These are phyloP conservation scores for Pleurotus sapidus DNA, from an alignment of 768 basidiomycete genomes.

Conservation along the genomic window DNA sequence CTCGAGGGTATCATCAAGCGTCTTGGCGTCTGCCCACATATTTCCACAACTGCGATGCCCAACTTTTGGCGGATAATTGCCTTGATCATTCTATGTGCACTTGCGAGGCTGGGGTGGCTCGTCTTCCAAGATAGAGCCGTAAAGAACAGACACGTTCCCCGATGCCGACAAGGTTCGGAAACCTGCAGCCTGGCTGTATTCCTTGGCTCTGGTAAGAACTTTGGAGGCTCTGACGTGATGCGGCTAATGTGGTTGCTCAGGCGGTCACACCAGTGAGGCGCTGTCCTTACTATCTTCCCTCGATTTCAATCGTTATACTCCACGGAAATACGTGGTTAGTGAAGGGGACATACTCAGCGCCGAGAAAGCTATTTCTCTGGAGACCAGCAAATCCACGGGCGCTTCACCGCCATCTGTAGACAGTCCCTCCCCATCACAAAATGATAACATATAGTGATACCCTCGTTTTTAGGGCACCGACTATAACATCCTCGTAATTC, in stretches of 20 bases:
- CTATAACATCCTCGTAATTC: constrained; percentile 56
- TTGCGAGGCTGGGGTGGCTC: not conserved
- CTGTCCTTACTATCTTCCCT: constrained; percentile 69
- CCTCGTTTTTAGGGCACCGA: not conserved
- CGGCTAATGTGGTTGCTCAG: constrained; percentile 36
- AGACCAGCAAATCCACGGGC: constrained; percentile 34
- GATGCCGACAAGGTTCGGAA: constrained; percentile 8
- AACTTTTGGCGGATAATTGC: not conserved
- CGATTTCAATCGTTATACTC: constrained; percentile 71
- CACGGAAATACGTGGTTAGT: constrained; percentile 78
- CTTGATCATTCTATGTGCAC: not conserved
- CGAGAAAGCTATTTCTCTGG: constrained; percentile 65
- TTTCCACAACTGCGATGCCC: not conserved
- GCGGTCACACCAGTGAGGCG: constrained; percentile 93
- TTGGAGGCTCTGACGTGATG: not conserved
- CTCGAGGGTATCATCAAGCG: not conserved
- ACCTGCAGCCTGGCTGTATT: constrained; percentile 71
- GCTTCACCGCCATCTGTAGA: not conserved
- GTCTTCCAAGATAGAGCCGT: not conserved
- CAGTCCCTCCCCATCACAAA: too few relatives aligned
- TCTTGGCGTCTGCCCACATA: not conserved
- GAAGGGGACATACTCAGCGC: constrained; percentile 80
- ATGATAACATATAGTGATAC: not conserved
- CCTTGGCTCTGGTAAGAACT: constrained; percentile 80
- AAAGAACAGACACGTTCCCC: not conserved